Percentiles rank a stretch among this genome's conserved stretches.
Conservation (phyloP, 2,329 filamentous ascomycete genomes). For the Fusarium zealandicum region DNA sequence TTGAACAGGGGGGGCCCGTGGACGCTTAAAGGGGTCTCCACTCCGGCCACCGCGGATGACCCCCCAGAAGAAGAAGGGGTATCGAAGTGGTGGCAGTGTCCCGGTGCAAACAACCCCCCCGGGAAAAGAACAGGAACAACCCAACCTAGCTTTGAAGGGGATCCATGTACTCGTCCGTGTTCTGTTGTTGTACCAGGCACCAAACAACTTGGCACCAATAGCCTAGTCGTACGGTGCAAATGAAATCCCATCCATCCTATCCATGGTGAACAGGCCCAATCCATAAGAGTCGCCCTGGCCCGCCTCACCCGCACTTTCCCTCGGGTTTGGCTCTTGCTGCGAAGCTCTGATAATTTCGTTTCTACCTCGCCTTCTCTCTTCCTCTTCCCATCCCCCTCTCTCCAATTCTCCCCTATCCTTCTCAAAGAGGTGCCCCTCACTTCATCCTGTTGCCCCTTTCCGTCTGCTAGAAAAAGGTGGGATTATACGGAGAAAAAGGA, state of each 20-base stretch:
- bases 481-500: slow-evolving; percentile 22
- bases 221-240: slow-evolving; percentile 42
- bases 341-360: slow-evolving; percentile 35
- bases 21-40: slow-evolving; percentile 25
- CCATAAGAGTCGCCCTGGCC: slow-evolving; percentile 37
- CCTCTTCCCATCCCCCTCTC: slow-evolving; percentile 5
- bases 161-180: slow-evolving; percentile 21
- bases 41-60: slow-evolving; percentile 30
- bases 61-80: slow-evolving; percentile 25
- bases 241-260: slow-evolving; percentile 29
- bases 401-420: slow-evolving; percentile 6
- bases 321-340: slow-evolving; percentile 28
- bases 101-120: slow-evolving; percentile 18
- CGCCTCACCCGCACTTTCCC: slow-evolving; percentile 31
- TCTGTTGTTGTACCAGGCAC: slow-evolving; percentile 30
- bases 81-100: slow-evolving; percentile 17
- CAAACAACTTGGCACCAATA: slow-evolving; percentile 34
- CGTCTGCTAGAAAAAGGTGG: slow-evolving; percentile 6
- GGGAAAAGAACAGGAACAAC: slow-evolving; percentile 13
- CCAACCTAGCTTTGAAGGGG: slow-evolving; percentile 35
- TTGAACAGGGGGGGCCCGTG: slow-evolving; percentile 15
- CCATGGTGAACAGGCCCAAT: slow-evolving; percentile 8
- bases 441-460: slow-evolving; percentile 1
- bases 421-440: slow-evolving; percentile 1
- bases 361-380: slow-evolving; percentile 27